Base-by-base conservation (phyloP, 805 yeast genomes). In the Scheffersomyces amazonensis region DNA sequence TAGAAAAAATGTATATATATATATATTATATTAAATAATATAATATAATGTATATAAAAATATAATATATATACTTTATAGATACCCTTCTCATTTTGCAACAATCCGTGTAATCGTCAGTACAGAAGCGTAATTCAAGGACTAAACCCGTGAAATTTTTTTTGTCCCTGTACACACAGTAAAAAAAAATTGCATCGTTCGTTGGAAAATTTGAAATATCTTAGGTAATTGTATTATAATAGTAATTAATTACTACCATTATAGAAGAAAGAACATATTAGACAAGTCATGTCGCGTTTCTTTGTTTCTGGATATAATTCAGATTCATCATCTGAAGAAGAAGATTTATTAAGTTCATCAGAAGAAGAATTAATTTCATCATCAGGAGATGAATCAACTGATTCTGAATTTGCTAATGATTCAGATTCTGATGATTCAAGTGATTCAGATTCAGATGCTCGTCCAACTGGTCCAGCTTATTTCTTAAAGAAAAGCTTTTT, bases 211-310 rank as follows among this genome's bases (percentile, higher is more conserved):
- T 53, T 51, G 54, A 47, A 46, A 50, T 37, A 36, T 24, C 18
- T 17, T n/a, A n/a, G n/a, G n/a, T n/a, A n/a, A n/a, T n/a, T n/a
- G n/a, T n/a, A n/a, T n/a, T n/a, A n/a, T n/a, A n/a, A n/a, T n/a
- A n/a, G n/a, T n/a, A n/a, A n/a, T n/a, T n/a, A n/a, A n/a, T n/a
- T n/a, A n/a, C n/a, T n/a, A n/a, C n/a, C n/a, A n/a, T 24, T 24
- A 24, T 24, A 24, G 5, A 10, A 12, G 5, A 12, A 24, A 24
- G 10, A 24, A 24, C 8, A 24, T 13, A 7, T 10, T 12, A 24
- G 13, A 24, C 13, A 9, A 12, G 12, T 38, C 45, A 89, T 89
- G 96, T 88, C 98, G 53, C 86, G 96, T 70, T 91, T 93, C 78
- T 93, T 93, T 73, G 75, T 73, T 46, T 68, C 75, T 43, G 75